Percentiles rank a stretch among this genome's conserved stretches.
phyloP scores from a whole-genome alignment of 2,329 filamentous ascomycete species.

The Zymoseptoria ardabiliae region DNA sequence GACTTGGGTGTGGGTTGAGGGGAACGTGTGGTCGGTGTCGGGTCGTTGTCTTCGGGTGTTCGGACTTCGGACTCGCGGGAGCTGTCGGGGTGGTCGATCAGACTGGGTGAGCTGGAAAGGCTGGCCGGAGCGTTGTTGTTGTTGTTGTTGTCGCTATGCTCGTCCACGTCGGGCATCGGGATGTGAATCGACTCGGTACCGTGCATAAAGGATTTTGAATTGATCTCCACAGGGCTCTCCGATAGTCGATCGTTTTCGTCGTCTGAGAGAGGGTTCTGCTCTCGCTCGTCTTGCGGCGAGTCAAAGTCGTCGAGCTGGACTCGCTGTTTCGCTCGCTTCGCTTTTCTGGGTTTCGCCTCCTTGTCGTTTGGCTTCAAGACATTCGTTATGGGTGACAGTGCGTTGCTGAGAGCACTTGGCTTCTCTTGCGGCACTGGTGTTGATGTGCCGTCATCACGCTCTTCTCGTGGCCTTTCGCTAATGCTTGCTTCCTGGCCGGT shows the following conservation, averaged over 20 bases:
- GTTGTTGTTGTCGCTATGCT: constrained; percentile 13
- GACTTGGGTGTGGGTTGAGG: constrained; percentile 11
- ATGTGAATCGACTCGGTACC: constrained; percentile 32
- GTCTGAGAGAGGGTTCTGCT: constrained; percentile 36
- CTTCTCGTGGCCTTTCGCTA: constrained; percentile 5
- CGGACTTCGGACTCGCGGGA: constrained; percentile 13
- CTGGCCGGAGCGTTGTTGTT: constrained; percentile 19
- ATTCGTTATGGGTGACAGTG: constrained; percentile 35
- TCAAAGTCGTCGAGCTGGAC: constrained; percentile 67
- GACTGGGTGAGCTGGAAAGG: constrained; percentile 24
- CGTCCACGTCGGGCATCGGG: constrained; percentile 20
- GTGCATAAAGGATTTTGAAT: constrained; percentile 41
- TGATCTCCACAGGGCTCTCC: constrained; percentile 62
- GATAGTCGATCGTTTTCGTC: constrained; percentile 45
- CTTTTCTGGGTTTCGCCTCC: constrained; percentile 47
- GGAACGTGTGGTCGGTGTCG: constrained; percentile 27
- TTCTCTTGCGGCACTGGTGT: constrained; percentile 8
- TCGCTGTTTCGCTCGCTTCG: constrained; percentile 53
- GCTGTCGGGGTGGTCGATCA: constrained; percentile 24
- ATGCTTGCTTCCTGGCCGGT: constrained; percentile 37
- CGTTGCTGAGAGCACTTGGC: constrained; percentile 15
- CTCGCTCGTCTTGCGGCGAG: constrained; percentile 41
- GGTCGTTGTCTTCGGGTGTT: constrained; percentile 22
- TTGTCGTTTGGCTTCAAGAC: constrained; percentile 35
- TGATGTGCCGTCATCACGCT: constrained; percentile 4